These are phyloP conservation scores for Phaeophleospora eucalypticola DNA, from an alignment of 2,329 filamentous ascomycete genomes.

Conservation along the genomic window DNA sequence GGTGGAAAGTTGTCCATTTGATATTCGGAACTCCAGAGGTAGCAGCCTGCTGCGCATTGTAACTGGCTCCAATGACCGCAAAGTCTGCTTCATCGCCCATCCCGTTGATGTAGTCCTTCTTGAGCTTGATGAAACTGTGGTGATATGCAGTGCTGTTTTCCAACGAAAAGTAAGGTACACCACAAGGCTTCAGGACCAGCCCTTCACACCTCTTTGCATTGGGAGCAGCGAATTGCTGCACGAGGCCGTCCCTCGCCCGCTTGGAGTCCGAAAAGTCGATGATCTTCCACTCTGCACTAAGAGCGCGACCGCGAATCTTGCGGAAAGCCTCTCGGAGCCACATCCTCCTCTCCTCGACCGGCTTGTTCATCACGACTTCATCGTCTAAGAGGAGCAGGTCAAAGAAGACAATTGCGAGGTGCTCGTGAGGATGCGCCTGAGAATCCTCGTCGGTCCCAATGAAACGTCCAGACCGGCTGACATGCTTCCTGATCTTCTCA, in stretches of 20 bases:
- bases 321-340: slow-evolving; percentile 56
- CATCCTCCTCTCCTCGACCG: slow-evolving; percentile 58
- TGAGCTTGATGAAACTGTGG: slow-evolving; percentile 66
- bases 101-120: slow-evolving; percentile 76
- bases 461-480: slow-evolving; percentile 66
- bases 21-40: slow-evolving; percentile 47
- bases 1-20: slow-evolving; percentile 73
- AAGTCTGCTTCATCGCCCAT: slow-evolving; percentile 83
- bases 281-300: slow-evolving; percentile 61
- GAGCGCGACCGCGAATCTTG: slow-evolving; percentile 58
- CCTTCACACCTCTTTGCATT: slow-evolving; percentile 70
- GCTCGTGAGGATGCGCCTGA: slow-evolving; percentile 51
- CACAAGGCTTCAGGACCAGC: slow-evolving; percentile 70
- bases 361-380: slow-evolving; percentile 47
- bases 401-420: slow-evolving; percentile 59
- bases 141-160: slow-evolving; percentile 16
- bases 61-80: slow-evolving; percentile 70
- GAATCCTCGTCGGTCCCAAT: slow-evolving; percentile 67
- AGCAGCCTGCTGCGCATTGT: slow-evolving; percentile 60
- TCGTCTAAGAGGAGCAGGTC: slow-evolving; percentile 57
- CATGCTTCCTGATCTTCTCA: slow-evolving; percentile 76
- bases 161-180: slow-evolving; percentile 67
- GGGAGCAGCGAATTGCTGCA: slow-evolving; percentile 62
- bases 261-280: slow-evolving; percentile 59
- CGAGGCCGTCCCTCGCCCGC: slow-evolving; percentile 53